Percentiles rank a stretch among this genome's conserved stretches.
Evolutionary conservation across 2,329 filamentous ascomycete species (phyloP).

Genomic region (Fusarium sp.): DNA sequence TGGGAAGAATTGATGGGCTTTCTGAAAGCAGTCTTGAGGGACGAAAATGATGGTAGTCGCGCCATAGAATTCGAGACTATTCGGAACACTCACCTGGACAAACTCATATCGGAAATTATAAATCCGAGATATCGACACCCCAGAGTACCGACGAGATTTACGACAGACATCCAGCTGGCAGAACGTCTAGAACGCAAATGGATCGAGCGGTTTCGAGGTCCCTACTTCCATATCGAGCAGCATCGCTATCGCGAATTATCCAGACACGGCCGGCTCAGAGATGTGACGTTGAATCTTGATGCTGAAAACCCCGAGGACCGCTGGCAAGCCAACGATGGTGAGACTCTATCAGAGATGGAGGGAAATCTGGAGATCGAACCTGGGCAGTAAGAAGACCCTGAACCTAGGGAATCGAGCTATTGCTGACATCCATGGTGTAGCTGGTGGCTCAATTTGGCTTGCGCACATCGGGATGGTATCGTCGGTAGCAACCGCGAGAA

Average conservation of each 20-base stretch:
- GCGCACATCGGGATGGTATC: slow-evolving; percentile 67
- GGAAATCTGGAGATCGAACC: slow-evolving; percentile 57
- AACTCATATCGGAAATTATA: slow-evolving; percentile 57
- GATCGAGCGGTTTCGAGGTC: slow-evolving; percentile 58
- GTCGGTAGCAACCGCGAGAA: slow-evolving; percentile 58
- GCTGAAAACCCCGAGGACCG: slow-evolving; percentile 48
- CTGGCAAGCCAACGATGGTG: slow-evolving; percentile 53
- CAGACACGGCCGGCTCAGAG: slow-evolving; percentile 54
- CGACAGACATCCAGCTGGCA: slow-evolving; percentile 52
- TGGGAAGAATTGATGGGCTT: slow-evolving; percentile 55
- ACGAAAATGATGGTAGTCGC: slow-evolving; percentile 52
- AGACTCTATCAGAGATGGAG: slow-evolving; percentile 55
- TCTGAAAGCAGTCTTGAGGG: slow-evolving; percentile 53
- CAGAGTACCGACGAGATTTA: slow-evolving; percentile 48
- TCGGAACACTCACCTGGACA: slow-evolving; percentile 55
- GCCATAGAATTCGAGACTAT: slow-evolving; percentile 56
- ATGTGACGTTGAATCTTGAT: slow-evolving; percentile 54
- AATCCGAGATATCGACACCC: slow-evolving; percentile 46
- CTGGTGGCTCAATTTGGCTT: slow-evolving; percentile 69
- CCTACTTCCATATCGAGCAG: slow-evolving; percentile 60
- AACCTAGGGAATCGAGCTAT: not conserved
- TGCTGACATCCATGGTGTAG: slow-evolving; percentile 51
- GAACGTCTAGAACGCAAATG: slow-evolving; percentile 57
- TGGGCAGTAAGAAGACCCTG: slow-evolving; percentile 60
- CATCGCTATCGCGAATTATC: slow-evolving; percentile 53